Evolutionary conservation across 1,284 basidiomycete species (phyloP), one percentile per base, ranked within the genome.

Genomic region (Mrakiaceae sp.): DNA sequence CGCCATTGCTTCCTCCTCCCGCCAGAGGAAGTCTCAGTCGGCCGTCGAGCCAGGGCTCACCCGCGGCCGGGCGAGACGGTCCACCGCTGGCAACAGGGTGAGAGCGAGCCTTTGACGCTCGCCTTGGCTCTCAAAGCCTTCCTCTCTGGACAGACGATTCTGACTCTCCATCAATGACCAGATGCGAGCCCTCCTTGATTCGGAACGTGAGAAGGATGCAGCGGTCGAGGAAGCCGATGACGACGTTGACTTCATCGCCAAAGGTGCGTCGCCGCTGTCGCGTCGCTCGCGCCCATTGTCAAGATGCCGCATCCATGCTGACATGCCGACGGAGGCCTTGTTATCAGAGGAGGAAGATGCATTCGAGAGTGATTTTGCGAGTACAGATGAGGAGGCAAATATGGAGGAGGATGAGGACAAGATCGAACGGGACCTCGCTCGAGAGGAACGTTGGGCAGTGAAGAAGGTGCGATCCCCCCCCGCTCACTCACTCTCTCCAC

Each of bases 71-170:
- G 39, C 44, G 43, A 58, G 49, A 47, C 40, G 57, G 57, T 58
- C 57, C 6, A 58, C 57, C n/a, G 57, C 57, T 1, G 57, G 57
- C 16, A 58, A 58, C 57, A 58, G 57, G 43, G 57, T 58, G 46
- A 49, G 57, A 27, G 27, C 27, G 27, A 27, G 27, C 27, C 27
- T 27, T 27, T 27, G 2, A 27, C 27, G 27, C 27, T 27, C 1
- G 27, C 27, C 27, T 27, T 27, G 27, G 27, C 27, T 27, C 27
- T 27, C 27, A 27, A 27, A 27, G 27, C 27, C 27, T 27, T 27
- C 27, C 27, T 27, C 27, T 27, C 27, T 27, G 27, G 27, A 27
- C 27, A 27, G 27, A 27, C 27, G 27, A 27, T 27, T 27, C 27
- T 27, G 27, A 27, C 27, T 27, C 27, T 27, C 27, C 27, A 27